These are phyloP conservation scores for Pleodorina starrii DNA, from an alignment of 139 green algal species.

Conservation along the genomic window DNA sequence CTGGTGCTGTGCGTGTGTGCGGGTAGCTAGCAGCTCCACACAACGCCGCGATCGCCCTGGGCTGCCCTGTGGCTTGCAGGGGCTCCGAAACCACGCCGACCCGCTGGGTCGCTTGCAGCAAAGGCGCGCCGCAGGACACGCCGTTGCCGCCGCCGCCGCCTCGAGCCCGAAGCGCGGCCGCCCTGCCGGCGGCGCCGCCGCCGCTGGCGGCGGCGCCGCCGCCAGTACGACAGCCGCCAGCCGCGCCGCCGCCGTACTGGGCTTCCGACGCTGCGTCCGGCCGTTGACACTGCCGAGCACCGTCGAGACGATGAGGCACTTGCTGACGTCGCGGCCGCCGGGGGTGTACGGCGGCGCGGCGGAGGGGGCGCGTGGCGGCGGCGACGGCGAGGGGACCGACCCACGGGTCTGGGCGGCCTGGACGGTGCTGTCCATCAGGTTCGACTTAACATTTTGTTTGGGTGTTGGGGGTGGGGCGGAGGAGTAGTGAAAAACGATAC, in stretches of 20 bases:
- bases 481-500: too few species aligned
- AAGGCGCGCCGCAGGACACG: background rate
- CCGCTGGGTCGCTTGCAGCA: background rate
- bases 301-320: background rate
- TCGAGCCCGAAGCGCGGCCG: background rate
- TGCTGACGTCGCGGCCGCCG: background rate
- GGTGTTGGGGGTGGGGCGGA: too few species aligned
- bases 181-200: background rate
- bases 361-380: background rate
- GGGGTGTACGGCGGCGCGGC: background rate
- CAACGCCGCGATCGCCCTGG: too few species aligned
- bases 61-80: too few species aligned
- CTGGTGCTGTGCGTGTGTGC: too few species aligned
- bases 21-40: too few species aligned
- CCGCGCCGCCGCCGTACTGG: constrained; percentile 11
- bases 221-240: background rate
- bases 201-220: background rate
- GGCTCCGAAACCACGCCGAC: constrained; percentile 11
- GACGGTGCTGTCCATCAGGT: constrained; percentile 11
- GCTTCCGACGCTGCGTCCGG: background rate
- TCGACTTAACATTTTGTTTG: too few species aligned
- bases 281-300: constrained; percentile 21
- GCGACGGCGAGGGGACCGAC: background rate
- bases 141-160: background rate
- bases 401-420: background rate